Base-by-base conservation (phyloP, 208 protist genomes). In the Blechomonas ayalai region DNA sequence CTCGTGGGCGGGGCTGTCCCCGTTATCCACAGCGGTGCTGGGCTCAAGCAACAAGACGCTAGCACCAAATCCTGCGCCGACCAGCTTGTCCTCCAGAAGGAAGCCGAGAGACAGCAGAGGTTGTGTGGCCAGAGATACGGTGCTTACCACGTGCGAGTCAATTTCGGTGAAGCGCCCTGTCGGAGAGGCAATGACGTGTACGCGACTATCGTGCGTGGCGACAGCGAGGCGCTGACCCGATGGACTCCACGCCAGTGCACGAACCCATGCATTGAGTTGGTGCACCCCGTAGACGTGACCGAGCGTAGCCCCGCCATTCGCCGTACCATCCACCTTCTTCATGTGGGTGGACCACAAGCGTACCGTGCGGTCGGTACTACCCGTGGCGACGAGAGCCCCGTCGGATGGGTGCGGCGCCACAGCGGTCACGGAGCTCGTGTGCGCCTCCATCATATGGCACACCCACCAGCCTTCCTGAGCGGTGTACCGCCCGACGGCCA, bases 401-500 rank as follows among this genome's bases (percentile, higher is more conserved):
- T 77, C 62, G 29, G n/a, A 50, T 26, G 75, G 62, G 45, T 84
- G 75, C 26, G 75, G 67, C 3, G 59, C 75, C 7, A 52, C 57
- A 4, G 57, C 29, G 0, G 69, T 57, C 15, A 71, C 51, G 16
- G 57, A 59, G 33, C 56, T 65, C 8, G 10, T 48, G 52, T 71
- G 64, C n/a, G 25, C 37, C 23, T 47, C 41, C 0, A 75, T 25
- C 0, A 74, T 47, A 23, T 63, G 46, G 48, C 75, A 84, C 10
- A 76, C 59, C 75, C 75, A 84, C 75, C 75, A 84, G 35, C 60
- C 35, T 25, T 79, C 52, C 9, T 38, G 35, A 2, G 29, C 4
- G 22, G 72, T 70, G 67, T 73, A 84, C n/a, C 59, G 51, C 23
- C 75, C 75, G 5, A 84, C 75, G 9, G 70, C 75, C 35, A 84